Conservation (phyloP, 2,329 filamentous ascomycete genomes). For the Fusarium poae region DNA sequence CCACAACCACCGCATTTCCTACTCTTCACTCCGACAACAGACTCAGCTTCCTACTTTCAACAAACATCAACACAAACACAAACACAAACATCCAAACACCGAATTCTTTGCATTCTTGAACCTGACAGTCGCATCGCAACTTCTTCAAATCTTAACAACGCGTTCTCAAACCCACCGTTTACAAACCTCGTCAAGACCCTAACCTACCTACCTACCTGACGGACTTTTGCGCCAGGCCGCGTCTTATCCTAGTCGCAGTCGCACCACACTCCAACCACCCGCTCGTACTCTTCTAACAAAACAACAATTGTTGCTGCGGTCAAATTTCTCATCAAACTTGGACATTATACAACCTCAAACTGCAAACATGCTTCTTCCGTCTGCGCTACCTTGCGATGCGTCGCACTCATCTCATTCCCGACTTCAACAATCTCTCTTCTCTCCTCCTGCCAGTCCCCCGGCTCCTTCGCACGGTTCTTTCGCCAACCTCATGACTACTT, state of each 20-base stretch:
- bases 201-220: slow-evolving; percentile 1
- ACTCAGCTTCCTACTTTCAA: slow-evolving; percentile 36
- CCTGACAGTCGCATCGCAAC: slow-evolving; percentile 20
- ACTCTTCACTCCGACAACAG: slow-evolving; percentile 45
- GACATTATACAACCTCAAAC: slow-evolving; percentile 21
- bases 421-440: slow-evolving; percentile 66
- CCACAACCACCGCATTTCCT: slow-evolving; percentile 44
- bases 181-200: slow-evolving; percentile 3
- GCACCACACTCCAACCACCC: slow-evolving; percentile 44
- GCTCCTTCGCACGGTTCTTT: slow-evolving; percentile 61
- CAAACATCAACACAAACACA: slow-evolving; percentile 43
- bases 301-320: slow-evolving; percentile 24
- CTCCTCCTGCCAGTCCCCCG: slow-evolving; percentile 70
- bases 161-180: slow-evolving; percentile 14
- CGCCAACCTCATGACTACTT: slow-evolving; percentile 69
- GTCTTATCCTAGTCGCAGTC: slow-evolving; percentile 41
- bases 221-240: slow-evolving; percentile 38
- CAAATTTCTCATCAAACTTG: not conserved
- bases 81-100: slow-evolving; percentile 38
- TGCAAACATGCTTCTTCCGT: slow-evolving; percentile 68
- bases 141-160: not conserved
- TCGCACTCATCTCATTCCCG: slow-evolving; percentile 60
- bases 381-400: slow-evolving; percentile 69
- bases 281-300: slow-evolving; percentile 16
- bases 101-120: slow-evolving; percentile 12